Evolutionary conservation across 768 basidiomycete species (phyloP).

Genomic region (Boletus fagicola): DNA sequence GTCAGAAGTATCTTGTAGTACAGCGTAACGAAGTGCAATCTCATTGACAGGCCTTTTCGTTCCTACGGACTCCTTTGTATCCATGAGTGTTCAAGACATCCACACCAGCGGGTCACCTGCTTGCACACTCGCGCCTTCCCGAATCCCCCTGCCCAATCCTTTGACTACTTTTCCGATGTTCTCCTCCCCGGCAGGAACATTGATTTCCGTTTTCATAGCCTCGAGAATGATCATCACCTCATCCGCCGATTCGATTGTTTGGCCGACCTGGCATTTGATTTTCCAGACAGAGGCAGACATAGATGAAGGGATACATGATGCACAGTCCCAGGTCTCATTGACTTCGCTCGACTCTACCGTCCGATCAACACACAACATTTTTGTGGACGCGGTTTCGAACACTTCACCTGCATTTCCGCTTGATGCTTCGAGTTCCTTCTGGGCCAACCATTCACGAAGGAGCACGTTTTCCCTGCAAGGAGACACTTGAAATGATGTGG

Average conservation of each 20-base stretch:
- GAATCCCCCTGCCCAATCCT: slow-evolving; percentile 40
- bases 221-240: slow-evolving; percentile 52
- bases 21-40: background rate
- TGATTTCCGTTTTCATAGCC: slow-evolving; percentile 67
- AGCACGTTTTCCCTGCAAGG: slow-evolving; percentile 40
- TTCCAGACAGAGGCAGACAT: slow-evolving; percentile 52
- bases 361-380: background rate
- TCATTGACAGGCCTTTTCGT: background rate
- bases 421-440: slow-evolving; percentile 20
- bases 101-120: slow-evolving; percentile 47
- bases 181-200: slow-evolving; percentile 43
- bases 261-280: slow-evolving; percentile 43
- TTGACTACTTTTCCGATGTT: slow-evolving; percentile 45
- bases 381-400: background rate
- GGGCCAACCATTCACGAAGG: slow-evolving; percentile 43
- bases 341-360: slow-evolving; percentile 1
- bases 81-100: slow-evolving; percentile 13
- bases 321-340: slow-evolving; percentile 2
- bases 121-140: slow-evolving; percentile 44
- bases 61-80: too few species aligned
- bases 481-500: background rate
- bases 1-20: background rate
- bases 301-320: slow-evolving; percentile 29
- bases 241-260: slow-evolving; percentile 40
- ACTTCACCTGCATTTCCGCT: slow-evolving; percentile 4